Conservation (phyloP, 2,329 filamentous ascomycete genomes). For the Fusarium sulawesiense region DNA sequence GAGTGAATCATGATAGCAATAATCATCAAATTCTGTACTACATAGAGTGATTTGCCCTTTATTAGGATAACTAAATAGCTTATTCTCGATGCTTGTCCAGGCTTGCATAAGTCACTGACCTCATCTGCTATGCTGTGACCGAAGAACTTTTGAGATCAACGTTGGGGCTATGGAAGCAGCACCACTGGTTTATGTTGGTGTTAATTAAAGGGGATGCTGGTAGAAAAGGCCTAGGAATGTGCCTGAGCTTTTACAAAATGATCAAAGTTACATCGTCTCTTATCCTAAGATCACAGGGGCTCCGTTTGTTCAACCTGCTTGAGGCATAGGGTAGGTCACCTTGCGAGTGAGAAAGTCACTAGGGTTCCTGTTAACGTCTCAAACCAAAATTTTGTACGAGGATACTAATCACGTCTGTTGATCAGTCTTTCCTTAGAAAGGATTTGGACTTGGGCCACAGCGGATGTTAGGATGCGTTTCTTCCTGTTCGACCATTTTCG, state of each 20-base stretch:
- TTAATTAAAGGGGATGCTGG: fast-evolving
- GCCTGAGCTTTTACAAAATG: neutral
- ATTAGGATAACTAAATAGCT: neutral
- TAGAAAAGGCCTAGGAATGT: too few species aligned
- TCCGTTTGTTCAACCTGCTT: neutral
- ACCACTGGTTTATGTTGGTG: neutral
- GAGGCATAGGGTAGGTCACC: neutral
- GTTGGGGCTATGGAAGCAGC: neutral
- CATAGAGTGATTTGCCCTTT: neutral
- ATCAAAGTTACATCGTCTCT: neutral
- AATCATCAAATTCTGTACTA: neutral
- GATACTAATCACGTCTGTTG: neutral
- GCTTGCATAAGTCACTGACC: neutral
- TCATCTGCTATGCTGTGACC: neutral
- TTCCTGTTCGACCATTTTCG: neutral
- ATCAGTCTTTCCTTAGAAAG: neutral
- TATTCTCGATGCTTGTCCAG: neutral
- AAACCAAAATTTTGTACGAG: neutral
- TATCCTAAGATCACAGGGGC: neutral
- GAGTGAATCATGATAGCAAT: neutral
- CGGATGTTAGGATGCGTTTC: neutral
- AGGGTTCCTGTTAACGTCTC: too few species aligned
- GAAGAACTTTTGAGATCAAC: too few species aligned
- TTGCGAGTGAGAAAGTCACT: neutral
- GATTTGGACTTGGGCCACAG: neutral